phyloP scores from a whole-genome alignment of 139 green algal species.

The Klebsormidium nitens region DNA sequence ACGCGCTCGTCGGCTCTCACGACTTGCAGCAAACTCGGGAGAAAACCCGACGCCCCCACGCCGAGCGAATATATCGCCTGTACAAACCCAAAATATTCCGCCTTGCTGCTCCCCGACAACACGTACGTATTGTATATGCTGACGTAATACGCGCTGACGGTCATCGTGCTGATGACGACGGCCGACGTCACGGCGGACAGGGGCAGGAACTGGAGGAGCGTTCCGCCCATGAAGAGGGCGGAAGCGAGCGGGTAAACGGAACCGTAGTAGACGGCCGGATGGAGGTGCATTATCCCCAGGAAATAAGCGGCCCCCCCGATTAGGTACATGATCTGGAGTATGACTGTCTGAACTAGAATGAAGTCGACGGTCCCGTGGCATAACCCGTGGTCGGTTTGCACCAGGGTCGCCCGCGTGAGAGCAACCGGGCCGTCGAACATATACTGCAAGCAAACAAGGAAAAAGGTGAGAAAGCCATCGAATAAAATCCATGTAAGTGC shows the following conservation, averaged over 20 bases:
- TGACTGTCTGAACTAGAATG: slow-evolving; percentile 7
- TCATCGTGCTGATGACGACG: not conserved
- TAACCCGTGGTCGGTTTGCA: slow-evolving; percentile 1
- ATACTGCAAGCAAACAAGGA: slow-evolving; percentile 16
- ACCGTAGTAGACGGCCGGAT: slow-evolving; percentile 7
- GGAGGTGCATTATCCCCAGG: not conserved
- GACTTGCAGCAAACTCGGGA: slow-evolving; percentile 5
- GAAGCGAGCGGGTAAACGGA: not conserved
- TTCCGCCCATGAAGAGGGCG: slow-evolving; percentile 1
- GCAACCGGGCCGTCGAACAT: slow-evolving; percentile 11
- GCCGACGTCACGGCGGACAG: not conserved
- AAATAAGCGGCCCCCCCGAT: not conserved
- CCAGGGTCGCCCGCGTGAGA: not conserved
- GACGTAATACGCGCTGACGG: not conserved
- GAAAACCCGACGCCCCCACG: not conserved
- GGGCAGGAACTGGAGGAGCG: not conserved
- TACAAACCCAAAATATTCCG: slow-evolving; percentile 5
- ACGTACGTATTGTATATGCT: slow-evolving; percentile 15
- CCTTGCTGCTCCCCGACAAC: not conserved
- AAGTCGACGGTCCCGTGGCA: slow-evolving; percentile 5
- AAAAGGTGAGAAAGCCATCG: no score
- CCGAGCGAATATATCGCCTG: not conserved
- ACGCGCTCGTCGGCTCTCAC: not conserved
- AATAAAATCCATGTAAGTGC: no score
- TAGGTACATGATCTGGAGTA: slow-evolving; percentile 5